Evolutionary conservation across 2,329 filamentous ascomycete species (phyloP).

Genomic region (Penicillium sp.): DNA sequence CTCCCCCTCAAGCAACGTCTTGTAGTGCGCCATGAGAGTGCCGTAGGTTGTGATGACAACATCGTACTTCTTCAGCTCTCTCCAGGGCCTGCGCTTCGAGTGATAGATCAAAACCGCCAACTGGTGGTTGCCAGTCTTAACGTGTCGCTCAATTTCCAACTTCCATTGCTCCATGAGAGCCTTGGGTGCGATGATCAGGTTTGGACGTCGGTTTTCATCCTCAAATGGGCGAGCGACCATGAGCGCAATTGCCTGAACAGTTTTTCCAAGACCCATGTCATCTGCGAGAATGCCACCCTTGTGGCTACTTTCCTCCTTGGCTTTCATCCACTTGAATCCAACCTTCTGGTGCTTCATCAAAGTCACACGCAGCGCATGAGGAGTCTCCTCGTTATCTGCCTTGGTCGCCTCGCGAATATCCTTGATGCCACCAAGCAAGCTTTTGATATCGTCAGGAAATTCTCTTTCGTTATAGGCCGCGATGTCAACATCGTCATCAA

Average conservation of each 20-base stretch:
- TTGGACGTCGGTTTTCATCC: constrained; percentile 66
- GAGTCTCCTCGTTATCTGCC: constrained; percentile 68
- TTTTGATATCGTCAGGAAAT: constrained; percentile 67
- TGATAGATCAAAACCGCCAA: constrained; percentile 72
- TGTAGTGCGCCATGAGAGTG: constrained; percentile 68
- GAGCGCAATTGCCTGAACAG: constrained; percentile 77
- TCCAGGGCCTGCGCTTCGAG: constrained; percentile 59
- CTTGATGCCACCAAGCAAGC: constrained; percentile 70
- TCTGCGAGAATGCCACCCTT: constrained; percentile 78
- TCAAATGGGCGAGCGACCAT: constrained; percentile 68
- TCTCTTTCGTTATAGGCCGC: constrained; percentile 38
- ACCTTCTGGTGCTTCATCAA: constrained; percentile 83
- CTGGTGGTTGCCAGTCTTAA: constrained; percentile 57
- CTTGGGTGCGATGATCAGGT: constrained; percentile 79
- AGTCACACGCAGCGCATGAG: constrained; percentile 65
- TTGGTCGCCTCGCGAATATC: constrained; percentile 68
- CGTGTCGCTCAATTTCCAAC: constrained; percentile 72
- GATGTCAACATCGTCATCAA: constrained; percentile 7
- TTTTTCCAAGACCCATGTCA: constrained; percentile 84
- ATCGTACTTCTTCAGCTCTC: constrained; percentile 66
- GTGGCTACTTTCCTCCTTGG: constrained; percentile 69
- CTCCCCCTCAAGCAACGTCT: constrained; percentile 58
- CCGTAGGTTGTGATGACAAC: constrained; percentile 80
- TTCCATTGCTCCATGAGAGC: constrained; percentile 83
- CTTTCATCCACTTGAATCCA: constrained; percentile 74